phyloP scores from a whole-genome alignment of 1,139 yeast species.

The Kluyveromyces marxianus region DNA sequence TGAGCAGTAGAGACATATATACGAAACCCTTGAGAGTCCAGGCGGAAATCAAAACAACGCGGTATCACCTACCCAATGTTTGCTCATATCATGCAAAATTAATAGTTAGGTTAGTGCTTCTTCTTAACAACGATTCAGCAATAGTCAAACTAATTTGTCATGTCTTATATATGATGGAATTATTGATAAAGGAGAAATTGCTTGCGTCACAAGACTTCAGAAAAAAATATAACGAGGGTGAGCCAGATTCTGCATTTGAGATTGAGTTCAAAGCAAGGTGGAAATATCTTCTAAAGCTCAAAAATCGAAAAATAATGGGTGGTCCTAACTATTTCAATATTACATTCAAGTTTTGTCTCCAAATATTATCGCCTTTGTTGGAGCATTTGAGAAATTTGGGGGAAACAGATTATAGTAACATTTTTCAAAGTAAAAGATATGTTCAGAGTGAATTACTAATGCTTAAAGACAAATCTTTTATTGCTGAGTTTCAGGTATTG shows the following conservation, averaged over 20 bases:
- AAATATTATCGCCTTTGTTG: conserved; percentile 1
- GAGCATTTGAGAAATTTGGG: not conserved
- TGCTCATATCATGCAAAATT: conserved; percentile 1
- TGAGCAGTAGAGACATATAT: not conserved
- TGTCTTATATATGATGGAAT: not conserved
- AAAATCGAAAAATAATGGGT: not conserved
- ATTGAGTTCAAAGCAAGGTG: not conserved
- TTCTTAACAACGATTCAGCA: not conserved
- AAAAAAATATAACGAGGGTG: not conserved
- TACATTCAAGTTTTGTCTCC: conserved; percentile 1
- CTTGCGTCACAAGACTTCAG: not conserved
- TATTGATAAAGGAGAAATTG: not conserved
- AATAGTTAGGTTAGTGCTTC: conserved; percentile 1
- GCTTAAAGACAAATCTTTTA: conserved; percentile 14
- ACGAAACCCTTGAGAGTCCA: not conserved
- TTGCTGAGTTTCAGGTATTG: conserved; percentile 11
- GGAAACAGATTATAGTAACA: not conserved
- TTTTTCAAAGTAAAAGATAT: conserved; percentile 7
- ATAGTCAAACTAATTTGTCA: not conserved
- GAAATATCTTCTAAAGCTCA: not conserved
- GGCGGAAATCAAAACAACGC: not conserved
- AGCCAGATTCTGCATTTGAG: not conserved
- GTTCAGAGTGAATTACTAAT: conserved; percentile 16
- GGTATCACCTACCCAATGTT: not conserved
- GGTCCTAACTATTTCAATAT: not conserved